Evolutionary conservation across 768 basidiomycete species (phyloP), one percentile per base, ranked within the genome.

Genomic region (Gloeopeniophorella convolvens): DNA sequence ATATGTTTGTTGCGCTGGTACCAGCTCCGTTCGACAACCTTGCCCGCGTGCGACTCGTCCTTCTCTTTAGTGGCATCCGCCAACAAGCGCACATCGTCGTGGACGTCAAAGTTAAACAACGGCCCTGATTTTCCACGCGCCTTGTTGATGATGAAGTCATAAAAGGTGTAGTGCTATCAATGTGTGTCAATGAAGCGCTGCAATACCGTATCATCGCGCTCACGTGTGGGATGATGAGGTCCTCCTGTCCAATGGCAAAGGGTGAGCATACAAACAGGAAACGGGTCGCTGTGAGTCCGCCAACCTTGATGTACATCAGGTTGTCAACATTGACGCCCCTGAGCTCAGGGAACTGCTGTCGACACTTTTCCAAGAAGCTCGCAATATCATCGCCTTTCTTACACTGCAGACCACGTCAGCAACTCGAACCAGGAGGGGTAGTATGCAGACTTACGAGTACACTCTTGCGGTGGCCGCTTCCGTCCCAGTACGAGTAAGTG

Each of bases 61-160:
- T 98, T 98, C 69, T 99, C 96, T 58, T 85, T 80, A 1, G 93
- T 91, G 2, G 95, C 96, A 62, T 99, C 96, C 20, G 89, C 85
- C 18, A 97, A 74, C 56, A 99, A 67, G 15, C 96, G 87, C 4
- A 99, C 89, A 64, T 99, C 96, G 63, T 99, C 96, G 65, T 99
- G 96, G 5, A 98, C 96, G 67, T 99, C 96, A 62, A 99, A 99
- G 66, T 88, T 96, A 72, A 99, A 99, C 48, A 99, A 69, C 5
- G 96, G 96, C 0, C 96, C 96, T 0, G 93, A 96, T 68, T 99
- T 99, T 23, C 96, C 96, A 20, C 96, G 83, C 7, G 94, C 93
- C 69, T 96, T 97, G 75, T 98, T 98, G 60, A 98, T 74, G 58
- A 99, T 96, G 58, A 99, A 98, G 68, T 94, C 89, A 66, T 97